Conservation (phyloP, 2,329 filamentous ascomycete species). For the Apiospora aurea region DNA sequence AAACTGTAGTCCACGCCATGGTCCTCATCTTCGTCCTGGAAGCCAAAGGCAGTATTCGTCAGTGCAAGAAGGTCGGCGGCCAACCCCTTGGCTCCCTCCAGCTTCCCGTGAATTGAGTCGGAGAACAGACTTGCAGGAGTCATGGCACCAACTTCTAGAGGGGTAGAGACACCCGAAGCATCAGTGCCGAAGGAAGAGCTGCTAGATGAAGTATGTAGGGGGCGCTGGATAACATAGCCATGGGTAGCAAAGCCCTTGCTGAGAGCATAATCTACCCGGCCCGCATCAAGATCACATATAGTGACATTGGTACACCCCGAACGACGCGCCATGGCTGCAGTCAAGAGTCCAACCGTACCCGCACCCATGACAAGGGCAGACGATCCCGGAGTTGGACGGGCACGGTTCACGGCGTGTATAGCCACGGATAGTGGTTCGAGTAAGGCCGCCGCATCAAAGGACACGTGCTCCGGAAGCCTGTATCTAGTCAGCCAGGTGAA, state of each 20-base stretch:
- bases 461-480: conserved; percentile 65
- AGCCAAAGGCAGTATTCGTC: conserved; percentile 41
- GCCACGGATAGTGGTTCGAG: conserved; percentile 69
- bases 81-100: conserved; percentile 58
- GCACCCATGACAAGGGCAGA: conserved; percentile 70
- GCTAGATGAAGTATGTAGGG: conserved; percentile 51
- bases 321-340: conserved; percentile 67
- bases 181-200: conserved; percentile 50
- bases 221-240: conserved; percentile 59
- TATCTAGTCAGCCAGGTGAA: conserved; percentile 32
- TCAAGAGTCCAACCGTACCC: conserved; percentile 68
- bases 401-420: conserved; percentile 66
- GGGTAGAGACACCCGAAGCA: conserved; percentile 56
- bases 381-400: conserved; percentile 57
- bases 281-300: conserved; percentile 66
- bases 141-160: conserved; percentile 47
- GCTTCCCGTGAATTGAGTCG: conserved; percentile 52
- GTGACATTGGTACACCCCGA: conserved; percentile 66
- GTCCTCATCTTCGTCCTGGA: conserved; percentile 61
- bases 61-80: conserved; percentile 58
- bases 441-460: conserved; percentile 65
- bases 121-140: conserved; percentile 56
- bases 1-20: conserved; percentile 74
- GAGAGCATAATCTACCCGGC: conserved; percentile 67
- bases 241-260: conserved; percentile 65